Base-by-base conservation (phyloP, 2,329 filamentous ascomycete genomes). In the Beauveria australis region DNA sequence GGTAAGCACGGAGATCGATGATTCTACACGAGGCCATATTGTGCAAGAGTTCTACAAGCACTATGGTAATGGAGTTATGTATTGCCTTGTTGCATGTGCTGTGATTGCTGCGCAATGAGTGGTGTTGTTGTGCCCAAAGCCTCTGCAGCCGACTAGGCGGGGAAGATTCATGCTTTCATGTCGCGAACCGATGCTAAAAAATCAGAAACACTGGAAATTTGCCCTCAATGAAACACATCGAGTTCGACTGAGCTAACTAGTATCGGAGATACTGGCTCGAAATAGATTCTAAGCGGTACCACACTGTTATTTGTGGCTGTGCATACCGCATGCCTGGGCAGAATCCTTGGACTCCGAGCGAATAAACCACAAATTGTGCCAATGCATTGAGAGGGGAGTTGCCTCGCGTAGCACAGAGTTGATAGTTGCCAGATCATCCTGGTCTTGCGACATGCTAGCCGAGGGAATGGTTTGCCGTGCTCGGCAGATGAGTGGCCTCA, bases 1-100 rank as follows among this genome's bases (percentile, higher is more conserved):
- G 10, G 47, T 52, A 30, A 52, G 56, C 56, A 51, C 46, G 47
- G 56, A 59, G 56, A 52, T 52, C 24, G 37, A 46, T 59, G 47
- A 18, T 44, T 37, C 18, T 51, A 37, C 24, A 33, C 47, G 37
- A 40, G 33, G 33, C 10, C 12, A 1, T 30, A 24, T 55, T 14
- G 12, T 33, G 41, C 22, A 33, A 46, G 41, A 55, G 18, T 7
- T 28, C 10, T 55, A 44, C 16, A 33, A 55, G 16, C 41, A 47
- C 22, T 26, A 28, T 24, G 6, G 33, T 37, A n/a, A 54, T 55
- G 16, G 16, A n/a, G 12, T 44, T n/a, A 33, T 19, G 43, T 37
- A 12, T 8, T 16, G 6, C 16, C 18, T 28, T 54, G 12, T 19
- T 54, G 12, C 12, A 24, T 6, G 9, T 43, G 19, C 37, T 30